Evolutionary conservation across 768 basidiomycete species (phyloP).

Genomic region (Xanthoconium purpureum): DNA sequence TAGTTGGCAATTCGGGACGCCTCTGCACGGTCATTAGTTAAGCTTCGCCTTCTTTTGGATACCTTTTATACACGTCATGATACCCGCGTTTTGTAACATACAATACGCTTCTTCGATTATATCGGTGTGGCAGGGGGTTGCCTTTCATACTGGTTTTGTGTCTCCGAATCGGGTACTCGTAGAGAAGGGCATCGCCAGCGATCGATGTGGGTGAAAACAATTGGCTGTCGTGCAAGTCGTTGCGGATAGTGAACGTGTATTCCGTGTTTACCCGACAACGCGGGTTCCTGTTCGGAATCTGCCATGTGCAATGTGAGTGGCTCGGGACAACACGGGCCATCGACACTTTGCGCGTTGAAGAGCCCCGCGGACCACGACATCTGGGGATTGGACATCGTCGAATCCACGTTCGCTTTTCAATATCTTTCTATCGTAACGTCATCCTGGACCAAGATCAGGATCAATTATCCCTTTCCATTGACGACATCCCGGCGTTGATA

Average conservation of each 20-base stretch:
- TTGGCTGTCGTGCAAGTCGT: not conserved
- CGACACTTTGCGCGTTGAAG: not conserved
- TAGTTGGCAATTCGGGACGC: conserved; percentile 10
- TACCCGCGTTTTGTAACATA: conserved; percentile 15
- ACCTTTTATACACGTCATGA: conserved; percentile 12
- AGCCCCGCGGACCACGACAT: not conserved
- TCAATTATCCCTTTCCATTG: not conserved
- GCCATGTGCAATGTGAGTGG: not conserved
- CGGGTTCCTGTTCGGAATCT: not conserved
- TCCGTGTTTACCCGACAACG: not conserved
- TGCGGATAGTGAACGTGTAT: too few relatives aligned
- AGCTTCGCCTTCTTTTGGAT: conserved; percentile 2
- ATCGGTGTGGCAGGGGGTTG: conserved; percentile 22
- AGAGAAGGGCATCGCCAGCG: not conserved
- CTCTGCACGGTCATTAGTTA: not conserved
- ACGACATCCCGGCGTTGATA: not conserved
- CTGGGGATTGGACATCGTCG: not conserved
- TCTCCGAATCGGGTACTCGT: not conserved
- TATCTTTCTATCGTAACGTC: not conserved
- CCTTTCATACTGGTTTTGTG: not conserved
- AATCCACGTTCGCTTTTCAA: not conserved
- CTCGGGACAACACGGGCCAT: not conserved
- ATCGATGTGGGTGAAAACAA: not conserved
- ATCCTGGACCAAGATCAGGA: not conserved
- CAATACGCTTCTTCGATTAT: conserved; percentile 2